Evolutionary conservation across 139 green algal species (phyloP), one percentile per base, ranked within the genome.

Genomic region (Volvox africanus): DNA sequence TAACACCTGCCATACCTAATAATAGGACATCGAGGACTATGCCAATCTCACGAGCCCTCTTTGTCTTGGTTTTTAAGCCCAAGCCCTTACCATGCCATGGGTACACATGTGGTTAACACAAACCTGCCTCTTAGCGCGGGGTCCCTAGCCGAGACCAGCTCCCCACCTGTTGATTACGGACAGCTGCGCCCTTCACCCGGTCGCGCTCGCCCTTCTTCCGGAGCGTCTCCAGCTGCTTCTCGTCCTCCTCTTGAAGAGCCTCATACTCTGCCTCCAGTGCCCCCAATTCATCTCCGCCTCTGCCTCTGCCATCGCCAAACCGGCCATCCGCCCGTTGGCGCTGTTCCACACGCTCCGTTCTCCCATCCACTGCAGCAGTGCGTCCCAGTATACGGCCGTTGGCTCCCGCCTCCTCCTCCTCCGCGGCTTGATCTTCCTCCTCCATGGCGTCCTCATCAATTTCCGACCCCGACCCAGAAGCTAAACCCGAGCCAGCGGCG

Each of bases 221-320:
- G n/a, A 90, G 73, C 69, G 92, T 44, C 35, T 67, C 69, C 30
- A 91, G 79, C 81, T 89, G 33, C 36, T 84, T 62, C 17, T 88
- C 91, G 36, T 92, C 95, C 69, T 92, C 76, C 35, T 71, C 37
- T 92, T 81, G 80, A 55, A 94, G 73, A 44, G 50, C 88, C 68
- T 90, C 88, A n/a, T 92, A 93, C 92, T 96, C 92, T 22, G 82
- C 36, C 55, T 97, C 95, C 12, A 97, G 91, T 26, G 83, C 87
- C n/a, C 93, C 93, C 87, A 96, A 80, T 35, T 95, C 92, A 30
- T 82, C 86, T 36, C 87, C 77, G 22, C 30, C 89, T 67, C 78
- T 79, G 5, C 79, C 5, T 44, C 84, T 1, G 65, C 65, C 65
- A 28, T 28, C 6, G 21, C 65, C 11, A 28, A 28, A 6, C 21